Percentiles rank a stretch among this genome's conserved stretches.
These are phyloP conservation scores for Pseudocercospora pini-densiflorae DNA, from an alignment of 2,329 filamentous ascomycete genomes.

Conservation along the genomic window DNA sequence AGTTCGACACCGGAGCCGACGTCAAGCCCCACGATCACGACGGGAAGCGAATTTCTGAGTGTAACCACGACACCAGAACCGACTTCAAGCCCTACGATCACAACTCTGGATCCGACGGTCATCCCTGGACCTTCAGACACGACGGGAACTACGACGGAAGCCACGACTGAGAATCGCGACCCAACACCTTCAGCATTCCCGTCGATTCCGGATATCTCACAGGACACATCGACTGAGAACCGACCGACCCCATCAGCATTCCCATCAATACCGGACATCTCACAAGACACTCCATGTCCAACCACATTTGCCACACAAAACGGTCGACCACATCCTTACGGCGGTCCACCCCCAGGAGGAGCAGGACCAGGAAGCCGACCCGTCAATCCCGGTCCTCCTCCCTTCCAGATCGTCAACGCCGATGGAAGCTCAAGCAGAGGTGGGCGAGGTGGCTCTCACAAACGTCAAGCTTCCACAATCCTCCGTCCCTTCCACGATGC, in stretches of 20 bases:
- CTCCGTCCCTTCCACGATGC: conserved; percentile 70
- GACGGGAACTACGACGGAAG: not conserved
- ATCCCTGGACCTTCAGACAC: not conserved
- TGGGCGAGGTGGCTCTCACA: not conserved
- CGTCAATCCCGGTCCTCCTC: not conserved
- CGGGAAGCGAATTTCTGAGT: not conserved
- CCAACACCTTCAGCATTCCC: not conserved
- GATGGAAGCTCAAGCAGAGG: not conserved
- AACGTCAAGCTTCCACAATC: conserved; percentile 28
- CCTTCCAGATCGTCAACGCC: not conserved
- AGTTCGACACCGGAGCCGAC: not conserved
- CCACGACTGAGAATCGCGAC: not conserved
- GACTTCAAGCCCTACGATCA: not conserved
- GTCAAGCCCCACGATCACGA: not conserved
- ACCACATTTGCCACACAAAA: not conserved
- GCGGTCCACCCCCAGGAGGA: not conserved
- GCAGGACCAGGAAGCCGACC: not conserved
- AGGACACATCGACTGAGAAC: not conserved
- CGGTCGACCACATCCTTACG: not conserved
- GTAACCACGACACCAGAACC: not conserved
- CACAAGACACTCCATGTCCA: not conserved
- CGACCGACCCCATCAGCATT: not conserved
- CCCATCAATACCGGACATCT: not conserved
- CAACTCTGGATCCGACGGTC: not conserved
- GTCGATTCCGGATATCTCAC: not conserved